phyloP scores from a whole-genome alignment of 306 rosid genomes.

The Quercus rubra region DNA sequence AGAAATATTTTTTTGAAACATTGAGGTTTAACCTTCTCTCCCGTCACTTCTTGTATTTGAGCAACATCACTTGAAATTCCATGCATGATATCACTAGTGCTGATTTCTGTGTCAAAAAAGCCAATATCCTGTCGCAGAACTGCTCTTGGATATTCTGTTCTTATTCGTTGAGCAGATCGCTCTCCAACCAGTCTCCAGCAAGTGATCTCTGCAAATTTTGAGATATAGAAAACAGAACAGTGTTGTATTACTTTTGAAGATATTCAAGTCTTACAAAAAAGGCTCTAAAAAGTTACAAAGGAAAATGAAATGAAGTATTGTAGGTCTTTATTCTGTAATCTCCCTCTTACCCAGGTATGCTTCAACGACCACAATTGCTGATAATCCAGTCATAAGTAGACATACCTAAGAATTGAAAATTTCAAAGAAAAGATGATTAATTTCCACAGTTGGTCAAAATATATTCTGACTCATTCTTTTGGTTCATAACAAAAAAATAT shows the following conservation, averaged over 20 bases:
- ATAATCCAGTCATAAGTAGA: constrained; percentile 59
- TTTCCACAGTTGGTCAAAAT: background rate
- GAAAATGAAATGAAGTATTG: background rate
- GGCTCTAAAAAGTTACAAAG: background rate
- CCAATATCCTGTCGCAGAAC: constrained; percentile 75
- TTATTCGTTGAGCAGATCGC: constrained; percentile 75
- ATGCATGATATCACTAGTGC: constrained; percentile 83
- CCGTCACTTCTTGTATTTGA: constrained; percentile 92
- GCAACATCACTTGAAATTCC: constrained; percentile 96
- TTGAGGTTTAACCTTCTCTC: constrained; percentile 69
- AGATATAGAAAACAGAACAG: background rate
- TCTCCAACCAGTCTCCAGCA: constrained; percentile 97
- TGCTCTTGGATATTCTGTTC: constrained; percentile 67
- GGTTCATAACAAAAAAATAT: background rate
- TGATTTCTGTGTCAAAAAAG: constrained; percentile 59
- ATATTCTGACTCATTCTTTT: background rate
- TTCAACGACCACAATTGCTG: constrained; percentile 72
- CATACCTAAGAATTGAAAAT: constrained; percentile 55
- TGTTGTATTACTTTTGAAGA: background rate
- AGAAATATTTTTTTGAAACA: background rate
- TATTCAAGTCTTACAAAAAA: background rate
- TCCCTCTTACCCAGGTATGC: constrained; percentile 69
- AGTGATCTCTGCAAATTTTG: constrained; percentile 66
- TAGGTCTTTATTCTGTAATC: background rate
- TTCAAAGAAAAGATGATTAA: background rate